These are phyloP conservation scores for Lotmaria passim DNA, from an alignment of 208 protist genomes.

Conservation along the genomic window DNA sequence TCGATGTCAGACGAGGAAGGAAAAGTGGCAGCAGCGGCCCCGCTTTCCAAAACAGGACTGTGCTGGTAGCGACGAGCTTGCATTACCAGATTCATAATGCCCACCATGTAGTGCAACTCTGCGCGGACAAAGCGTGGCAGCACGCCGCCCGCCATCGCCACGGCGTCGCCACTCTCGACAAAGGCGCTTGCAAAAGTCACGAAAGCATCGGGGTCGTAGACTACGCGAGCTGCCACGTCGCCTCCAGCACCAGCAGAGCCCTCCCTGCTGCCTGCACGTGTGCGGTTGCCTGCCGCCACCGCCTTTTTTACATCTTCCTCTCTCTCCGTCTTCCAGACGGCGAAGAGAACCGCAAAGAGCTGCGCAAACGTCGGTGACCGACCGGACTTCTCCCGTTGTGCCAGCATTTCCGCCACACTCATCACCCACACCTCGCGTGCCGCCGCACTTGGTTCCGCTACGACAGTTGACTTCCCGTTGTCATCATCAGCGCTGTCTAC, in stretches of 20 bases:
- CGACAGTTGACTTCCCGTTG: neutral
- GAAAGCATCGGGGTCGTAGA: conserved; percentile 22
- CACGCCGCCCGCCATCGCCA: conserved; percentile 3
- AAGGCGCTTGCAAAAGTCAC: conserved; percentile 15
- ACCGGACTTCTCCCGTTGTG: conserved; percentile 26
- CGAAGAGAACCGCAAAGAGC: conserved; percentile 36
- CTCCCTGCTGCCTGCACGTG: neutral
- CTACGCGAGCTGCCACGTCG: neutral
- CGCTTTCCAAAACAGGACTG: no score
- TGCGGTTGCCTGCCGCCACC: neutral
- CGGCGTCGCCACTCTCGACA: conserved; percentile 21
- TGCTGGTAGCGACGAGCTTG: neutral
- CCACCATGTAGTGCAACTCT: conserved; percentile 36
- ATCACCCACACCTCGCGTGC: conserved; percentile 10
- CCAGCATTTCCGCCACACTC: conserved; percentile 29
- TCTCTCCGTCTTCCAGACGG: conserved; percentile 13
- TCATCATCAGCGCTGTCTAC: neutral
- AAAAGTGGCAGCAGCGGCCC: no score
- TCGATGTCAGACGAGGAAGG: no score
- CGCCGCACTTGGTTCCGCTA: neutral
- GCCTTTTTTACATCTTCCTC: neutral
- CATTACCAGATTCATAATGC: conserved; percentile 26
- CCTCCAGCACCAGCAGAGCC: no score
- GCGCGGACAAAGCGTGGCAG: conserved; percentile 22
- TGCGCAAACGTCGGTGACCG: conserved; percentile 38